Percentiles rank a stretch among this genome's conserved stretches.
Conservation (phyloP, 2,329 filamentous ascomycete species). For the Aspergillus brunneoviolaceus region DNA sequence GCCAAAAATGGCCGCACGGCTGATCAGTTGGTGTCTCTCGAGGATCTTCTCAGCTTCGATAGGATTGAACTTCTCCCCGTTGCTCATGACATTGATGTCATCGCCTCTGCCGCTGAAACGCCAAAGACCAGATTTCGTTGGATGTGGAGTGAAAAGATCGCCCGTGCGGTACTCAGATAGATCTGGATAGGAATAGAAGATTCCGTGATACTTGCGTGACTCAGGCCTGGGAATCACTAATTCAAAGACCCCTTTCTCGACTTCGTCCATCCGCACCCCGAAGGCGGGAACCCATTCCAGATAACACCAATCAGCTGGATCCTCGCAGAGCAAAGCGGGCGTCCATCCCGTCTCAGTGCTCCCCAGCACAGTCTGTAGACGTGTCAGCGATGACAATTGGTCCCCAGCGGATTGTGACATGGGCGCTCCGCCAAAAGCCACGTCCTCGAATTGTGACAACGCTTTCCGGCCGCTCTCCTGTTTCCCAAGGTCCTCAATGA, state of each 20-base stretch:
- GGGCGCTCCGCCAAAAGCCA: background rate
- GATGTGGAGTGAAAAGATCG: constrained; percentile 24
- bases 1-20: constrained; percentile 34
- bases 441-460: background rate
- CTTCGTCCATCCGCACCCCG: constrained; percentile 19
- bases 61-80: constrained; percentile 46
- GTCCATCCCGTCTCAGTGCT: constrained; percentile 13
- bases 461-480: background rate
- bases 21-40: constrained; percentile 30
- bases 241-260: constrained; percentile 19
- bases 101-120: constrained; percentile 35
- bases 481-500: background rate
- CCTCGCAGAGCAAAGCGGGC: constrained; percentile 9
- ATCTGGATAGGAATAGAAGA: constrained; percentile 24
- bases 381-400: background rate
- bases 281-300: constrained; percentile 24
- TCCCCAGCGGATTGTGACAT: background rate
- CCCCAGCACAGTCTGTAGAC: background rate
- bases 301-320: constrained; percentile 22
- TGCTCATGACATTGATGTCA: constrained; percentile 32
- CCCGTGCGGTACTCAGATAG: constrained; percentile 19
- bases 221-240: constrained; percentile 17
- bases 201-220: constrained; percentile 4
- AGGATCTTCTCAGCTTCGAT: constrained; percentile 37
- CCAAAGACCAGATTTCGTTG: constrained; percentile 20